Evolutionary conservation across 805 yeast species (phyloP).

Genomic region (Kazachstania kunashirensis): DNA sequence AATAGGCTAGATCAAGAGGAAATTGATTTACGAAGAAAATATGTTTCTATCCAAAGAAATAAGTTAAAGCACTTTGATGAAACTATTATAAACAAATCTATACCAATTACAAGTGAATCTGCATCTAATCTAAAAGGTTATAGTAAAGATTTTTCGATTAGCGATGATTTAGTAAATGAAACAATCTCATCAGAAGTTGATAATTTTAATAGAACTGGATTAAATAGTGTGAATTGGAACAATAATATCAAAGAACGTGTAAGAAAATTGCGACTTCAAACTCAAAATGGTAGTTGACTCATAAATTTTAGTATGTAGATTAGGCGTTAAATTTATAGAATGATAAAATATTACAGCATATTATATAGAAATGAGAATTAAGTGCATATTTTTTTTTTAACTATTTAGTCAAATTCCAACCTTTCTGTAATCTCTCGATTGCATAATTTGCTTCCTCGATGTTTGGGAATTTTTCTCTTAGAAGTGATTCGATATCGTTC

Average conservation of each 20-base stretch:
- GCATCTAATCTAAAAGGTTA: neutral
- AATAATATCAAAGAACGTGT: slow-evolving; percentile 45
- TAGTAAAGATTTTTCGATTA: slow-evolving; percentile 6
- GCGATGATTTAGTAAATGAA: slow-evolving; percentile 24
- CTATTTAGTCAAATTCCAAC: slow-evolving; percentile 32
- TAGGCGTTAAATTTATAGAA: no score
- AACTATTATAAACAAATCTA: neutral
- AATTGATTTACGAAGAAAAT: slow-evolving; percentile 62
- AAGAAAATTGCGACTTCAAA: slow-evolving; percentile 30
- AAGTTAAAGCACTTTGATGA: slow-evolving; percentile 8
- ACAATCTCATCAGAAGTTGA: slow-evolving; percentile 33
- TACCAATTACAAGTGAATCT: neutral
- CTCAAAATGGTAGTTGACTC: no score
- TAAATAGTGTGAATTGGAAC: slow-evolving; percentile 52
- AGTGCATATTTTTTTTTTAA: neutral
- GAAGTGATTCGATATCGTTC: slow-evolving; percentile 33
- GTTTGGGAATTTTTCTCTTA: slow-evolving; percentile 29
- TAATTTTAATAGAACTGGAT: slow-evolving; percentile 27
- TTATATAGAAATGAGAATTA: neutral
- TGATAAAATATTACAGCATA: no score
- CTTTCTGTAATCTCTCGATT: slow-evolving; percentile 30
- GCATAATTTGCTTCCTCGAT: slow-evolving; percentile 22
- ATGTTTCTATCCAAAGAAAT: slow-evolving; percentile 55
- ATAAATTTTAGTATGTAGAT: no score
- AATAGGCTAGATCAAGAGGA: slow-evolving; percentile 75